Percentiles rank a stretch among this genome's conserved stretches.
These are phyloP conservation scores for Parvularia atlantis DNA, from an alignment of 78 protist genomes.

Conservation along the genomic window DNA sequence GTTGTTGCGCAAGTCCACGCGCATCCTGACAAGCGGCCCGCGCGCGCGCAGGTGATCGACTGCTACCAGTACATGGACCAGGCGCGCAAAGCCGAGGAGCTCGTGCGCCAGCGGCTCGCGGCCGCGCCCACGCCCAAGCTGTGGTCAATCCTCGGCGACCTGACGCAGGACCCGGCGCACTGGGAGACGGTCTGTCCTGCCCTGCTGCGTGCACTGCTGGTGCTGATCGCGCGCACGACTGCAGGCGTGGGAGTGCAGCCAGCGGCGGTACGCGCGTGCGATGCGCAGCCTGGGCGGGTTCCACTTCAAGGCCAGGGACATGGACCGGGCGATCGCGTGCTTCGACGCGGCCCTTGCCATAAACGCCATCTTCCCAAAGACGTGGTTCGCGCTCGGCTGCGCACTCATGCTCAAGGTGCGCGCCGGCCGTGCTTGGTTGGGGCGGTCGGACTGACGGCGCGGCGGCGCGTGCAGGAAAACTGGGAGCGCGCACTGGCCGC, in stretches of 20 bases:
- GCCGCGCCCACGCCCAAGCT: constrained; percentile 36
- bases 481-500: constrained; percentile 38
- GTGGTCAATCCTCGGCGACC: constrained; percentile 54
- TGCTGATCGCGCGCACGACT: too few species aligned
- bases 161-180: constrained; percentile 19
- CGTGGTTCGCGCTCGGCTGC: constrained; percentile 66
- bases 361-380: constrained; percentile 38
- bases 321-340: constrained; percentile 14
- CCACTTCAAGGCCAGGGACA: not conserved
- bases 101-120: constrained; percentile 24
- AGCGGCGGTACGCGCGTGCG: constrained; percentile 37
- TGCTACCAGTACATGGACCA: not conserved
- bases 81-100: constrained; percentile 35
- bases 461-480: too few species aligned
- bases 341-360: constrained; percentile 31
- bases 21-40: too few species aligned
- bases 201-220: too few species aligned
- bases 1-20: too few species aligned
- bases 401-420: constrained; percentile 37
- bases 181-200: not conserved
- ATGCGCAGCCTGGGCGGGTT: constrained; percentile 35
- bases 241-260: constrained; percentile 54
- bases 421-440: too few species aligned
- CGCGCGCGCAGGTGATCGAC: not conserved
- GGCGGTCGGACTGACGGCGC: too few species aligned